Evolutionary conservation across 2,329 filamentous ascomycete species (phyloP), one percentile per base, ranked within the genome.

Genomic region (Talaromyces marneffei): DNA sequence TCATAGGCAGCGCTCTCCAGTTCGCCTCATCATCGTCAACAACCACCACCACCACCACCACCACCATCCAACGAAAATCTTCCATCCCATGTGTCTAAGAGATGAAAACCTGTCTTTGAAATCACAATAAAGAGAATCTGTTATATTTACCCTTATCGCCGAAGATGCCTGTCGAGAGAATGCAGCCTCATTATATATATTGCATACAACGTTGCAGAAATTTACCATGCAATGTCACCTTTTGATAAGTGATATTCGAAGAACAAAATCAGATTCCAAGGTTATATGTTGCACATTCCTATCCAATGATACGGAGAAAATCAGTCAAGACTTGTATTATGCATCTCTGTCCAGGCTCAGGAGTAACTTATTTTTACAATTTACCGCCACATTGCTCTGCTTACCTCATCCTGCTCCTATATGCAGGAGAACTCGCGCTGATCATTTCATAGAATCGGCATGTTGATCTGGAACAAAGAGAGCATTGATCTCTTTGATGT

Each of bases 11-110:
- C 18, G 39, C 40, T 18, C 56, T 58, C 56, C 56, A 50, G 18
- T 20, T n/a, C 3, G 31, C 42, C n/a, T 78, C 74, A 50, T 89
- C 85, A 58, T 86, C 86, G 64, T 91, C 87, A 3, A 90, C 84
- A 14, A 92, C 79, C 0, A 91, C 82, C 5, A 91, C 80, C 86
- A 92, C 89, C 89, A 92, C 89, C 89, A 0, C 92, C 84, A 3
- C 83, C 78, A 1, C 87, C 86, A 64, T 86, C n/a, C n/a, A n/a
- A n/a, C n/a, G n/a, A n/a, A n/a, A n/a, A n/a, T n/a, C n/a, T n/a
- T 88, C 88, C 89, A 92, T 46, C 88, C 82, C 54, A 83, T 81
- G 18, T 87, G 81, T 0, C 88, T 88, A 57, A 84, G 81, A 18
- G 78, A n/a, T n/a, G n/a, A n/a, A n/a, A n/a, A n/a, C n/a, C n/a